Base-by-base conservation (phyloP, 805 yeast species). In the Ogataea henricii region DNA sequence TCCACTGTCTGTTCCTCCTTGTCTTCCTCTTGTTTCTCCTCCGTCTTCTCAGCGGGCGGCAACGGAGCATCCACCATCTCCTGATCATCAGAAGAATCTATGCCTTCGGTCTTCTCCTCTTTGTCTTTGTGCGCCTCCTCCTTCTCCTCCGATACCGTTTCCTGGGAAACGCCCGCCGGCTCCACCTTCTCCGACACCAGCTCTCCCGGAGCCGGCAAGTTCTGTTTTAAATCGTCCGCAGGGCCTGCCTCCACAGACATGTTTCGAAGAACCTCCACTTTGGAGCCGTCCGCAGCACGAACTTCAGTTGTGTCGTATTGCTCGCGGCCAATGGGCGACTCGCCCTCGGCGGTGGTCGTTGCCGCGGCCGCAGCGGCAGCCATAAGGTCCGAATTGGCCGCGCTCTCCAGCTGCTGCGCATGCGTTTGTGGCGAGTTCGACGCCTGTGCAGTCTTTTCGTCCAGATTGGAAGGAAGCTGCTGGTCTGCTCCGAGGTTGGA, bases 41-140 rank as follows among this genome's bases (percentile, higher is more conserved):
- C 46, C 16, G 35, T 48, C 18, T 53, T 53, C 23, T 53, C 57
- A 18, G 43, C 43, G 14, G 56, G 53, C 23, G 55, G 53, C 4
- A 49, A 46, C 3, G 50, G 51, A 12, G 51, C 53, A 32, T 47
- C 52, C n/a, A 54, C 53, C 53, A 52, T 49, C 23, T 49, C 55
- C 37, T 49, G 53, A 30, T 52, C 53, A 29, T 52, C 53, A n/a
- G 49, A 51, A 20, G 48, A 43, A 9, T 49, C 52, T 10, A 41
- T 22, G 12, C 25, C 42, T 2, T 13, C 40, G 13, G 16, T 23
- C 22, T 6, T 13, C n/a, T 34, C 17, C 4, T 18, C 37, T 18
- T 34, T 14, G 13, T 27, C 30, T 13, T 27, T 27, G 13, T 27
- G 5, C 34, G n/a, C 16, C 6, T 27, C 30, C 10, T 32, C 35